phyloP scores from a whole-genome alignment of 2,329 filamentous ascomycete species.

The Fusarium fujikuroi region DNA sequence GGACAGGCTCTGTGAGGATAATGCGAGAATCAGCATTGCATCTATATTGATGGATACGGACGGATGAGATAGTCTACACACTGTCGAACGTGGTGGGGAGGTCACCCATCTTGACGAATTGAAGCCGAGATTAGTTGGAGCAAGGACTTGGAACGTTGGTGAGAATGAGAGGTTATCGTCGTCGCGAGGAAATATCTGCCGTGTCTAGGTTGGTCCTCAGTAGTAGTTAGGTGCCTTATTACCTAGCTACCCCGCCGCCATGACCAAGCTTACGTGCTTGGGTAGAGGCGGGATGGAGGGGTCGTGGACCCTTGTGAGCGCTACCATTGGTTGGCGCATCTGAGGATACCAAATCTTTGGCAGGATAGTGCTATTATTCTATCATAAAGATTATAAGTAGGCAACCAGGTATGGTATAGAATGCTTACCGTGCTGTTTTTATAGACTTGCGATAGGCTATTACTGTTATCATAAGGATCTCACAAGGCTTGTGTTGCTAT shows the following conservation, averaged over 20 bases:
- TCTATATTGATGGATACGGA: not conserved
- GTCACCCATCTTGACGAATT: slow-evolving; percentile 55
- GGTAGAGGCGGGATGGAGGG: slow-evolving; percentile 33
- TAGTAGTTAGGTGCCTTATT: not conserved
- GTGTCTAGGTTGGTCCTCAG: slow-evolving; percentile 4
- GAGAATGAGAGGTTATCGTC: slow-evolving; percentile 13
- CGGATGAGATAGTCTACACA: slow-evolving; percentile 49
- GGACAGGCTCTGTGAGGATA: slow-evolving; percentile 68
- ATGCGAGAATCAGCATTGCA: slow-evolving; percentile 23
- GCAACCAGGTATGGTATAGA: too few relatives aligned
- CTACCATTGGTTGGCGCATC: slow-evolving; percentile 32
- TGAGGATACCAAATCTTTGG: not conserved
- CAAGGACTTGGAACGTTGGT: slow-evolving; percentile 2
- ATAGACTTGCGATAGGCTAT: not conserved
- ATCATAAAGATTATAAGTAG: not conserved
- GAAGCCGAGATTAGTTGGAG: not conserved
- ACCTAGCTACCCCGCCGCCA: slow-evolving; percentile 39
- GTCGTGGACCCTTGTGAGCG: slow-evolving; percentile 37
- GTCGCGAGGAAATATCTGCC: slow-evolving; percentile 25
- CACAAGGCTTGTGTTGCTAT: not conserved
- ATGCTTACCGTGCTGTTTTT: too few relatives aligned
- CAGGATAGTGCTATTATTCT: not conserved
- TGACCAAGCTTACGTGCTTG: slow-evolving; percentile 37
- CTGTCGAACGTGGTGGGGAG: slow-evolving; percentile 70
- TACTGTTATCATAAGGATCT: not conserved